Conservation (phyloP, 148 eudicot species). For the Cornus florida region DNA sequence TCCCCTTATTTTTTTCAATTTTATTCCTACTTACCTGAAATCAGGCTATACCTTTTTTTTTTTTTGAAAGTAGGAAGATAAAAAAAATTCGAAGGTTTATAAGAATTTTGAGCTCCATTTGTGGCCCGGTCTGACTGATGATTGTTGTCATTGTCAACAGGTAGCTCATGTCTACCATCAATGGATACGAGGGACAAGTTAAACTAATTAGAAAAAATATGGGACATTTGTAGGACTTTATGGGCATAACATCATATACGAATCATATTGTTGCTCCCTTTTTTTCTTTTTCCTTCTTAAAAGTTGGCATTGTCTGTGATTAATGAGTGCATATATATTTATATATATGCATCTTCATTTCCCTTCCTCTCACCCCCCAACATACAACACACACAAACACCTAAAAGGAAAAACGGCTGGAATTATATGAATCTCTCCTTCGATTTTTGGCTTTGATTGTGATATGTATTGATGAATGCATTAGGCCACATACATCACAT, state of each 20-base stretch:
- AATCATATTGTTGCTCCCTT: no score
- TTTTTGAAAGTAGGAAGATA: no score
- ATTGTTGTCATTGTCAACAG: not conserved
- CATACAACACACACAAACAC: no score
- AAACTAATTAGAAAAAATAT: no score
- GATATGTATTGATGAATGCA: not conserved
- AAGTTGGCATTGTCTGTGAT: no score
- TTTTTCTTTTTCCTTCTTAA: no score
- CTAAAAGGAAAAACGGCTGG: not conserved
- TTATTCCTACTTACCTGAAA: no score
- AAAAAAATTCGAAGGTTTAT: not conserved
- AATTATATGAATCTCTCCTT: not conserved
- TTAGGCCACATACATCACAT: not conserved
- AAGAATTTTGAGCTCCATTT: not conserved
- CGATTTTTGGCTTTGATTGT: conserved; percentile 1
- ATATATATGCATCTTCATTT: no score
- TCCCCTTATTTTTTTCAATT: no score
- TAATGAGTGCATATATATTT: no score
- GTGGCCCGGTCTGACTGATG: not conserved
- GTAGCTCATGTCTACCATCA: not conserved
- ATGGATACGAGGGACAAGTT: not conserved
- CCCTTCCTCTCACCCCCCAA: not conserved
- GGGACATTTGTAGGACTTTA: not conserved
- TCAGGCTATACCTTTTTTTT: no score
- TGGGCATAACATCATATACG: not conserved